Evolutionary conservation across 179 eudicot species (phyloP).

Genomic region (Corrigiola litoralis): DNA sequence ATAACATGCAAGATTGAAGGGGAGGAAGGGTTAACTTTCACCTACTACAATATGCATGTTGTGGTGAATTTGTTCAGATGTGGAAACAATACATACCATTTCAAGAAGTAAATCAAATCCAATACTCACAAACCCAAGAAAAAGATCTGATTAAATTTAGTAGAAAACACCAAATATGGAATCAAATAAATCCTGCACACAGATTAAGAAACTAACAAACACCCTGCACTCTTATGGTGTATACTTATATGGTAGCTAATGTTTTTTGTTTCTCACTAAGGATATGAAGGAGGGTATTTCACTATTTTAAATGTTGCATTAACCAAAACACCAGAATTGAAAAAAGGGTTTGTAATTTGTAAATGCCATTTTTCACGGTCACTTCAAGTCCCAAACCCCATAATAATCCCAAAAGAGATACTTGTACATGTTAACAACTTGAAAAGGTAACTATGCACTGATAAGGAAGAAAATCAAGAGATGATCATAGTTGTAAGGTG

Average conservation of each 20-base stretch:
- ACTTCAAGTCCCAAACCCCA: too few relatives aligned
- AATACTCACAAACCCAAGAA: neutral
- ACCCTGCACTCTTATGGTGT: too few relatives aligned
- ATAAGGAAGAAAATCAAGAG: conserved; percentile 9
- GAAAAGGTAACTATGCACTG: neutral
- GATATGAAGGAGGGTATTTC: neutral
- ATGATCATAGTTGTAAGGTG: neutral
- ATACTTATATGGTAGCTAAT: too few relatives aligned
- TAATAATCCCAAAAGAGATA: too few relatives aligned
- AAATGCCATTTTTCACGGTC: too few relatives aligned
- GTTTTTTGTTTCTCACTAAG: neutral
- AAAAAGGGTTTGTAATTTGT: neutral
- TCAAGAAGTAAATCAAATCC: neutral
- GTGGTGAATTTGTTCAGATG: conserved; percentile 17
- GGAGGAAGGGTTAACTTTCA: conserved; percentile 8
- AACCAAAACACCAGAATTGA: neutral
- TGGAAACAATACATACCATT: neutral
- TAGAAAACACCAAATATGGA: too few relatives aligned
- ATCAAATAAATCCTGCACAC: too few relatives aligned
- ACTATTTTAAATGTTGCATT: neutral
- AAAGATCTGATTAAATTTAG: too few relatives aligned
- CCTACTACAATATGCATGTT: conserved; percentile 14
- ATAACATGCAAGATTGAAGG: conserved; percentile 15
- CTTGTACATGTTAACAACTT: too few relatives aligned
- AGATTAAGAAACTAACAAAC: too few relatives aligned